A percentile compares a stretch with the other conserved stretches of the same genome.
phyloP scores from a whole-genome alignment of 176 grass and related monocot species.

The Eleusine coracana region DNA sequence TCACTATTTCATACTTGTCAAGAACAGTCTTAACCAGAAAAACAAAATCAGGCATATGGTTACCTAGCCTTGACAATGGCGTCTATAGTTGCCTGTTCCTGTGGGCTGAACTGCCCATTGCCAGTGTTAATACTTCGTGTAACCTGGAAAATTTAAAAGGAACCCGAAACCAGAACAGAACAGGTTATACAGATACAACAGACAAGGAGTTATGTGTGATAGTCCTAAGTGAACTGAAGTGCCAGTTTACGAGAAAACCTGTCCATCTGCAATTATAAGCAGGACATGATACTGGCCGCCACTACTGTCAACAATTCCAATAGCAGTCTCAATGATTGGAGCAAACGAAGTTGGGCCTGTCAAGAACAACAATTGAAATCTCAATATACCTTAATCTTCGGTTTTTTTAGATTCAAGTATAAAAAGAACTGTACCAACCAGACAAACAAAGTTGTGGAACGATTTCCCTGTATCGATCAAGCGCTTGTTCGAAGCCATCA shows the following conservation, averaged over 20 bases:
- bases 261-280: constrained; percentile 88
- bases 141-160: constrained; percentile 48
- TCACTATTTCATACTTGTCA: background rate
- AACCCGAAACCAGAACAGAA: constrained; percentile 7
- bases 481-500: constrained; percentile 76
- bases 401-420: constrained; percentile 7
- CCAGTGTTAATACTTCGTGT: constrained; percentile 56
- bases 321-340: constrained; percentile 77
- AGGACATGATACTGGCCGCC: constrained; percentile 92
- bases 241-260: constrained; percentile 48
- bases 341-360: constrained; percentile 85
- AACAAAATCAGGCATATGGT: constrained; percentile 5
- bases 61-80: constrained; percentile 86
- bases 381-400: background rate
- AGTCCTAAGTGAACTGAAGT: background rate
- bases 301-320: constrained; percentile 75
- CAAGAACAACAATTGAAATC: background rate
- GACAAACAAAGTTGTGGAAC: constrained; percentile 63
- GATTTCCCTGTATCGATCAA: constrained; percentile 69
- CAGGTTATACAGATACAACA: background rate
- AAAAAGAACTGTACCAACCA: constrained; percentile 40
- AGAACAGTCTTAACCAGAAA: background rate
- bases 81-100: constrained; percentile 72
- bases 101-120: constrained; percentile 59
- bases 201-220: background rate